phyloP scores from a whole-genome alignment of 1,284 basidiomycete genomes.

The Pseudozyma sp. region DNA sequence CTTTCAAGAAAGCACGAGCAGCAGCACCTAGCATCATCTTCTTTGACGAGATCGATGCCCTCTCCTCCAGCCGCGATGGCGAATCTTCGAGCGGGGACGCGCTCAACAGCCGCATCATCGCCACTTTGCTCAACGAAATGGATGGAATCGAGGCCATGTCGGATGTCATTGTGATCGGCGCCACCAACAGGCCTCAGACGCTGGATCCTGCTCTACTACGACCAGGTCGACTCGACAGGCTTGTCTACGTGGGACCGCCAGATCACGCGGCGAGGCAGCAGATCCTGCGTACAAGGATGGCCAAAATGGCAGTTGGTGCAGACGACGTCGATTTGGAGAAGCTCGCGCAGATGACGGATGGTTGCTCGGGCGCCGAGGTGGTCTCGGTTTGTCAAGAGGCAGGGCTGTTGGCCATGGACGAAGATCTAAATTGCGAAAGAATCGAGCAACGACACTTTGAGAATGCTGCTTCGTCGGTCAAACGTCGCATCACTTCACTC shows the following conservation, averaged over 20 bases:
- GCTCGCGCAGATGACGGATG: slow-evolving; percentile 79
- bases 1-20: slow-evolving; percentile 92
- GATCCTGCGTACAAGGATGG: slow-evolving; percentile 82
- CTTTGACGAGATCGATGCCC: slow-evolving; percentile 97
- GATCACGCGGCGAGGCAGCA: slow-evolving; percentile 82
- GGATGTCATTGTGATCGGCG: slow-evolving; percentile 93
- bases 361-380: slow-evolving; percentile 96
- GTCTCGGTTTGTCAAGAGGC: slow-evolving; percentile 94
- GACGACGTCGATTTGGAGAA: slow-evolving; percentile 77
- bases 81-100: slow-evolving; percentile 72
- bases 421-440: slow-evolving; percentile 81
- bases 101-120: slow-evolving; percentile 87
- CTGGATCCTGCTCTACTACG: slow-evolving; percentile 94
- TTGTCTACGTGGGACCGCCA: slow-evolving; percentile 93
- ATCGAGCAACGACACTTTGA: slow-evolving; percentile 81
- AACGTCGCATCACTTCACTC: slow-evolving; percentile 86
- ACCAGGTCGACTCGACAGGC: slow-evolving; percentile 93
- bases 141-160: slow-evolving; percentile 94
- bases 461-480: slow-evolving; percentile 78
- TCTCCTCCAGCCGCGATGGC: slow-evolving; percentile 81
- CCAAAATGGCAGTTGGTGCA: slow-evolving; percentile 80
- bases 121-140: slow-evolving; percentile 93
- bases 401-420: slow-evolving; percentile 88
- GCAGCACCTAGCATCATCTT: slow-evolving; percentile 95
- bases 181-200: slow-evolving; percentile 93